Base-by-base conservation (phyloP, 2,329 filamentous ascomycete species). In the Tricladium varicosporioides region DNA sequence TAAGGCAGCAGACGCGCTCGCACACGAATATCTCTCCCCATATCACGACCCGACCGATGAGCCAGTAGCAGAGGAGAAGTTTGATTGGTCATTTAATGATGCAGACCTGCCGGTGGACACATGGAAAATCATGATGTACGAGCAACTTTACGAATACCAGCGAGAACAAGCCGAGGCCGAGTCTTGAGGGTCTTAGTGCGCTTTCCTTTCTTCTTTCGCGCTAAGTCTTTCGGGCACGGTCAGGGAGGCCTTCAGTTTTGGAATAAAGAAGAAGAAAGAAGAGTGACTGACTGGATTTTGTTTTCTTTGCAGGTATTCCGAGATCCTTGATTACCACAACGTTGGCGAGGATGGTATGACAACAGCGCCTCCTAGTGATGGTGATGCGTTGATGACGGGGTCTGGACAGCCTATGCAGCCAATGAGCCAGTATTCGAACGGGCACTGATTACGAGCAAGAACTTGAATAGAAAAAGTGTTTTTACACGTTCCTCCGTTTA, bases 61-160 rank as follows among this genome's bases (percentile, higher is more conserved):
- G 79, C 94, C 94, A 1, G 87, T 92, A 14, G 91, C 94, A 18
- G 91, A 96, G 60, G 92, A 97, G 79, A 97, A 96, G 78, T 99
- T 99, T 69, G 94, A 99, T 73, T 99, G 94, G 94, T 97, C 92
- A 53, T 99, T 99, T 78, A 97, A 97, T 74, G 94, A 99, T 68
- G 94, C 93, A 48, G 94, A 99, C 71, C 79, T 99, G 56, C 93
- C 94, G 0, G 92, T 97, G 51, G 94, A 99, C 72, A 96, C 92
- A n/a, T 99, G 94, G 94, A 99, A 99, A 80, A 97, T 99, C 72
- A 99, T 97, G 94, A 99, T 99, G 94, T 96, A 81, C 71, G 88
- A 67, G 59, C 67, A 69, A 70, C 64, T 69, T 63, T 62, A 65
- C 58, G 65, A 68, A 66, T 59, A 62, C 57, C 57, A 60, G 53